Percentiles rank a stretch among this genome's conserved stretches.
Evolutionary conservation across 2,329 filamentous ascomycete species (phyloP).

Genomic region (Colletotrichum sp.): DNA sequence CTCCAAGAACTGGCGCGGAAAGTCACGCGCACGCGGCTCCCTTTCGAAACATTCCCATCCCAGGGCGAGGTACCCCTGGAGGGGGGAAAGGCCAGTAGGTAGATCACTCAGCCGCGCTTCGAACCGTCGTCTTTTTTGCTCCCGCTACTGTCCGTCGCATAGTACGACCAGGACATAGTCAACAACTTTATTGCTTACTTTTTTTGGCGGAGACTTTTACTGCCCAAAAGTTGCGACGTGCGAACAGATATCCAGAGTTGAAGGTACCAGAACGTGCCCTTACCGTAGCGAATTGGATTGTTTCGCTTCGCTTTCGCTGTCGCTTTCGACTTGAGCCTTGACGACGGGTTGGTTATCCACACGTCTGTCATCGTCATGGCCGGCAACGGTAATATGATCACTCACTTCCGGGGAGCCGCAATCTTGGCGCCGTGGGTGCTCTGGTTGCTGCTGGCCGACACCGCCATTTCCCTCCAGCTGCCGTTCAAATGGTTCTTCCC

Average conservation of each 20-base stretch:
- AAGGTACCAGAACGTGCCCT: not conserved
- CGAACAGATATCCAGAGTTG: not conserved
- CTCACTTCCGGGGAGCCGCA: constrained; percentile 46
- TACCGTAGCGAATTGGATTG: not conserved
- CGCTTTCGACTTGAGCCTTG: constrained; percentile 3
- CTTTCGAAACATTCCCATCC: constrained; percentile 17
- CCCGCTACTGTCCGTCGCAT: not conserved
- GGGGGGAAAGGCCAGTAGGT: not conserved
- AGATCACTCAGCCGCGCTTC: not conserved
- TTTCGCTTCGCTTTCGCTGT: not conserved
- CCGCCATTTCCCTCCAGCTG: constrained; percentile 54
- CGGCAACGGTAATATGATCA: constrained; percentile 28
- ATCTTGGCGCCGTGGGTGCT: constrained; percentile 57
- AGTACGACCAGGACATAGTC: not conserved
- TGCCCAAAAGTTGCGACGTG: not conserved
- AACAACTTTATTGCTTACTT: constrained; percentile 3
- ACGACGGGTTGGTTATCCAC: not conserved
- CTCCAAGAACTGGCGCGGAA: not conserved
- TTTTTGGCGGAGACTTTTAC: not conserved
- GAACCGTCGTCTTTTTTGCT: not conserved
- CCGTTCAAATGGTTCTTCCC: constrained; percentile 53
- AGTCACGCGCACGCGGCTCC: constrained; percentile 11
- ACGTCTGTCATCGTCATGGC: constrained; percentile 5
- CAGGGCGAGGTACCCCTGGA: not conserved
- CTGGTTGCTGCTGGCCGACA: constrained; percentile 56